phyloP scores from a whole-genome alignment of 139 green algal genomes.

The Picochlorum sp. region DNA sequence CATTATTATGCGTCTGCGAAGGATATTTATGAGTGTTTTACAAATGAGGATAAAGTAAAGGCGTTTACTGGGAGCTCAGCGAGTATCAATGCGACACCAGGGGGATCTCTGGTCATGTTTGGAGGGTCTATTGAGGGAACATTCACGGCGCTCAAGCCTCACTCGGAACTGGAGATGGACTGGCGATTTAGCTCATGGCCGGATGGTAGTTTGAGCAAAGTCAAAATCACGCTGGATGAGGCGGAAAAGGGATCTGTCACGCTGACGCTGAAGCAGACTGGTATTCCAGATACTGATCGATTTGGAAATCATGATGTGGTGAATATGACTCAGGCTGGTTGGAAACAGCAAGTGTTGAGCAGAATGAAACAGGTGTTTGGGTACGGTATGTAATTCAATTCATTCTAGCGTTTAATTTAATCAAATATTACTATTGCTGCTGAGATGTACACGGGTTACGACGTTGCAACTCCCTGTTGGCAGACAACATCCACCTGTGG shows the following conservation, averaged over 20 bases:
- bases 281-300: conserved; percentile 63
- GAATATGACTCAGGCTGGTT: conserved; percentile 54
- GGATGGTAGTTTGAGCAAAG: conserved; percentile 51
- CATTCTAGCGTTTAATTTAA: conserved; percentile 10
- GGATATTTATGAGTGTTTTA: conserved; percentile 82
- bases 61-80: conserved; percentile 52
- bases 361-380: conserved; percentile 73
- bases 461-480: background rate
- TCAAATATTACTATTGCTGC: background rate
- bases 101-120: conserved; percentile 61
- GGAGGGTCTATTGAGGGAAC: conserved; percentile 49
- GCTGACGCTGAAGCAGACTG: conserved; percentile 56
- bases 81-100: conserved; percentile 29
- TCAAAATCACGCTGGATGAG: conserved; percentile 53
- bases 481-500: background rate
- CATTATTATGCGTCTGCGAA: conserved; percentile 51
- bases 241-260: conserved; percentile 51
- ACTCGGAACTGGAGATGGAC: conserved; percentile 49
- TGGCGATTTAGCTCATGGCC: conserved; percentile 85
- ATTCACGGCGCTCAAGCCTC: conserved; percentile 51
- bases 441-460: no score
- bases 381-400: conserved; percentile 52
- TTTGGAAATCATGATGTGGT: conserved; percentile 66
- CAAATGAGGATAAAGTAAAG: conserved; percentile 37
- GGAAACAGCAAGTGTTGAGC: conserved; percentile 64